Percentiles rank a stretch among this genome's conserved stretches.
Conservation (phyloP, 1,284 basidiomycete genomes). For the Apiotrichum montevideense region DNA sequence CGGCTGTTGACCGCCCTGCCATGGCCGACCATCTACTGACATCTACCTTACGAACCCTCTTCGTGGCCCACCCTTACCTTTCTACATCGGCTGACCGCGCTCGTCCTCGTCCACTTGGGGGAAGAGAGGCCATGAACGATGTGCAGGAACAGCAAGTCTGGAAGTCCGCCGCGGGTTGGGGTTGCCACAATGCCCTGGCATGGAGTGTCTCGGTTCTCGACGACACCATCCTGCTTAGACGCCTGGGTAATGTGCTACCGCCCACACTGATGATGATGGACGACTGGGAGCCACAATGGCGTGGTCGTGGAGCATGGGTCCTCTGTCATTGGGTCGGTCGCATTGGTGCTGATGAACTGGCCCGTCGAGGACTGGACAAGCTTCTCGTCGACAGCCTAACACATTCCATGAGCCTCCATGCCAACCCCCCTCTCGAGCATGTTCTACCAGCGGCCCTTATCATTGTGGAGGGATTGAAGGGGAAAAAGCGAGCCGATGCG, state of each 20-base stretch:
- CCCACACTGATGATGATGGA: conserved; percentile 45
- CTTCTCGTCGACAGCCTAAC: conserved; percentile 34
- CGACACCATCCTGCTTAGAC: conserved; percentile 2
- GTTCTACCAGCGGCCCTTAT: conserved; percentile 24
- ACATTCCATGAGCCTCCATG: conserved; percentile 38
- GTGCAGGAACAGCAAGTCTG: conserved; percentile 32
- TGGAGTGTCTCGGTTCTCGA: conserved; percentile 19
- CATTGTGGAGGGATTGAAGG: conserved; percentile 18
- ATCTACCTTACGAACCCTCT: conserved; percentile 20
- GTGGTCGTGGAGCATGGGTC: conserved; percentile 29
- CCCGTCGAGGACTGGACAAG: conserved; percentile 39
- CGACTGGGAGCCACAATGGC: conserved; percentile 43
- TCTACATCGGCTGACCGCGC: conserved; percentile 1
- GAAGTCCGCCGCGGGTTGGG: conserved; percentile 30
- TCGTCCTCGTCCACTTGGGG: conserved; percentile 25
- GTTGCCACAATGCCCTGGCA: conserved; percentile 28
- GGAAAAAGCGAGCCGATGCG: conserved; percentile 24
- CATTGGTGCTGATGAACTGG: conserved; percentile 19
- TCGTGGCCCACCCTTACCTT: conserved; percentile 30
- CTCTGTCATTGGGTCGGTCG: conserved; percentile 27
- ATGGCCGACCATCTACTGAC: conserved; percentile 21
- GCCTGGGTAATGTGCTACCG: conserved; percentile 39
- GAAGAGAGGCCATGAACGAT: conserved; percentile 26
- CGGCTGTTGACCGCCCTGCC: neutral
- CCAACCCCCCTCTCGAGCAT: conserved; percentile 30